Evolutionary conservation across 1,139 yeast species (phyloP).

Genomic region (Suhomyces coccinellae): DNA sequence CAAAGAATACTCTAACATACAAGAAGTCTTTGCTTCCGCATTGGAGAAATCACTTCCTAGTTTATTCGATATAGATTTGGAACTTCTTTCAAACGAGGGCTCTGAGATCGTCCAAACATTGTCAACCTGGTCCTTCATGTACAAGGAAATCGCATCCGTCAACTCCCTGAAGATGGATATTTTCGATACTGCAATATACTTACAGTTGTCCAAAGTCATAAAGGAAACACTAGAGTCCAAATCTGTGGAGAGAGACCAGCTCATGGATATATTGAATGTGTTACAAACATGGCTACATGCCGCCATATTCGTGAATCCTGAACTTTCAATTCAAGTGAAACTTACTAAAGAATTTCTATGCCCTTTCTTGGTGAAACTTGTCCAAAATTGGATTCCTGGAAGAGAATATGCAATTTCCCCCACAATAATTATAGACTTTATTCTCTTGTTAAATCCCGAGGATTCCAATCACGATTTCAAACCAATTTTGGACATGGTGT

Average conservation of each 20-base stretch:
- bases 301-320: slow-evolving; percentile 18
- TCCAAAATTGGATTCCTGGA: slow-evolving; percentile 20
- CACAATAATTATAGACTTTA: slow-evolving; percentile 21
- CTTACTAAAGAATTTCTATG: slow-evolving; percentile 19
- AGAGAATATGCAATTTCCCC: slow-evolving; percentile 7
- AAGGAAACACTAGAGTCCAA: slow-evolving; percentile 1
- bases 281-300: slow-evolving; percentile 18
- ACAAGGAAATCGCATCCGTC: slow-evolving; percentile 14
- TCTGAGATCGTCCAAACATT: slow-evolving; percentile 12
- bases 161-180: slow-evolving; percentile 3
- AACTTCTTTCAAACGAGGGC: slow-evolving; percentile 3
- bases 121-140: slow-evolving; percentile 19
- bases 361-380: slow-evolving; percentile 17
- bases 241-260: slow-evolving; percentile 6
- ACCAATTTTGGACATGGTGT: slow-evolving; percentile 13
- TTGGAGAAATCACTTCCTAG: slow-evolving; percentile 5
- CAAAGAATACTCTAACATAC: slow-evolving; percentile 1
- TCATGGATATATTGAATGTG: slow-evolving; percentile 14
- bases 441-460: slow-evolving; percentile 18
- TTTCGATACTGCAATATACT: slow-evolving; percentile 15
- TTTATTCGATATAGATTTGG: slow-evolving; percentile 15
- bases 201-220: slow-evolving; percentile 7
- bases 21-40: slow-evolving; percentile 5
- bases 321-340: slow-evolving; percentile 15
- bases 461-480: slow-evolving; percentile 15